phyloP scores from a whole-genome alignment of 148 eudicot genomes.

The Chenopodium album region DNA sequence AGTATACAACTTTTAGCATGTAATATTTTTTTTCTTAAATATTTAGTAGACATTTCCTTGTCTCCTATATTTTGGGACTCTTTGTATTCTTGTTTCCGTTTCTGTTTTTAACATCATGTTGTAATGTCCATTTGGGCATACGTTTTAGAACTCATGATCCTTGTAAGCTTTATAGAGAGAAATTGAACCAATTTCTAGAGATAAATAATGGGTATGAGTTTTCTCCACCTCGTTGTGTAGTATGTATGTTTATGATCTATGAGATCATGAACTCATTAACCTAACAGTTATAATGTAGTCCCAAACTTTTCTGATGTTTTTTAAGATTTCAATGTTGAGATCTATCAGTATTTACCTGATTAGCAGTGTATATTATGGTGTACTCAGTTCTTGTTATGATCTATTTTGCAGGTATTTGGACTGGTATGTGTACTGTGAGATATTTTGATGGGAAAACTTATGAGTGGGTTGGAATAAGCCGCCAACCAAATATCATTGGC shows the following conservation, averaged over 20 bases:
- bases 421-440: constrained; percentile 96
- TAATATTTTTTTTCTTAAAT: no score
- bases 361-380: not conserved
- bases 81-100: no score
- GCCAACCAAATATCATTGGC: constrained; percentile 90
- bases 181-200: not conserved
- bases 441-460: constrained; percentile 96
- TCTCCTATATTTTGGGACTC: no score
- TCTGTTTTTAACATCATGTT: no score
- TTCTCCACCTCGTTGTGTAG: not conserved
- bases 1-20: no score
- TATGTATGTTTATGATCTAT: not conserved
- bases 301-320: not conserved
- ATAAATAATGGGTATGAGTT: not conserved
- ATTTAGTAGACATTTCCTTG: no score
- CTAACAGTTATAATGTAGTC: not conserved
- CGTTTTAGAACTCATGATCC: not conserved
- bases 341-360: not conserved
- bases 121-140: not conserved
- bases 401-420: constrained; percentile 78
- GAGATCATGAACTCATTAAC: not conserved
- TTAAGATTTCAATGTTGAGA: not conserved
- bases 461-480: constrained; percentile 98
- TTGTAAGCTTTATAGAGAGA: not conserved
- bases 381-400: constrained; percentile 2